A percentile compares a stretch with the other conserved stretches of the same genome.
Conservation (phyloP, 1,284 basidiomycete genomes). For the Moesziomyces antarcticus region DNA sequence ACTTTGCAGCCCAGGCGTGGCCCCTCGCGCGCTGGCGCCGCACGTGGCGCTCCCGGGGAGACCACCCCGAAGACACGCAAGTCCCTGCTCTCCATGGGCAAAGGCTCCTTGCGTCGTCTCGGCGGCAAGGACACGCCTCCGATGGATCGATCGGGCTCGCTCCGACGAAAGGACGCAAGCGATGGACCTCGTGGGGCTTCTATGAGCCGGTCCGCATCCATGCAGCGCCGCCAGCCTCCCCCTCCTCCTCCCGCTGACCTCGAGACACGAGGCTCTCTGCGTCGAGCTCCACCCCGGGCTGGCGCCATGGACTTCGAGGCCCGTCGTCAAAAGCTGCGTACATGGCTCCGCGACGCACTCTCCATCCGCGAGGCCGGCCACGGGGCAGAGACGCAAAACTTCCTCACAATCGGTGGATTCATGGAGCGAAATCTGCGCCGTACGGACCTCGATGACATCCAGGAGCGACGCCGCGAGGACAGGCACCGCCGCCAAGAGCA, state of each 20-base stretch:
- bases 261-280: constrained; percentile 17
- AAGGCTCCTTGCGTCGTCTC: constrained; percentile 33
- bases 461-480: constrained; percentile 55
- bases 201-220: not conserved
- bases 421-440: constrained; percentile 50
- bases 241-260: constrained; percentile 6
- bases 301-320: constrained; percentile 52
- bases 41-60: constrained; percentile 8
- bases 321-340: constrained; percentile 60
- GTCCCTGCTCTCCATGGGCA: constrained; percentile 29
- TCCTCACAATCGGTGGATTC: constrained; percentile 60
- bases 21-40: constrained; percentile 13
- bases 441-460: constrained; percentile 53
- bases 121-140: constrained; percentile 25
- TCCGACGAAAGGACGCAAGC: constrained; percentile 29
- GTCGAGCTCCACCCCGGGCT: constrained; percentile 27
- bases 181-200: constrained; percentile 4
- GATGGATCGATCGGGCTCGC: constrained; percentile 14
- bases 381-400: constrained; percentile 56
- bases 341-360: constrained; percentile 64
- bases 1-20: constrained; percentile 35
- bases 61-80: constrained; percentile 11
- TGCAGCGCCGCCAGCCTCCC: constrained; percentile 4
- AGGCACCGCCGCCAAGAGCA: constrained; percentile 55
- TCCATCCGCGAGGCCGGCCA: constrained; percentile 60